phyloP scores from a whole-genome alignment of 352 stramenopile genomes.

The Globisporangium irregulare region DNA sequence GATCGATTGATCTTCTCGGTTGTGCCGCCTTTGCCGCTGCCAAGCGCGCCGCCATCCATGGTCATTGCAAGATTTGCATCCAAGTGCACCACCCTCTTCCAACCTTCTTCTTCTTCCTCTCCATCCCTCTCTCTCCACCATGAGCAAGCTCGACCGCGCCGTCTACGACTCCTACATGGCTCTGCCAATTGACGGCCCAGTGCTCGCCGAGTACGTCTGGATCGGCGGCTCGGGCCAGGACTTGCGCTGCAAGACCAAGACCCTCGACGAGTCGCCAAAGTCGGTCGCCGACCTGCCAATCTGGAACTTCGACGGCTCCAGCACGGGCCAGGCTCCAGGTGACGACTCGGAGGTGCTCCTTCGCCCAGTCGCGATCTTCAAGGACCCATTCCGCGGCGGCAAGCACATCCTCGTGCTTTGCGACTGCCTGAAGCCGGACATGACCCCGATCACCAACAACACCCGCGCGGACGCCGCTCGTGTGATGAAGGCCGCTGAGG shows the following conservation, averaged over 20 bases:
- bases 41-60: too few relatives aligned
- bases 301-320: slow-evolving; percentile 98
- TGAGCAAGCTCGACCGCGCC: slow-evolving; percentile 81
- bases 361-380: slow-evolving; percentile 91
- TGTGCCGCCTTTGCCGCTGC: too few relatives aligned
- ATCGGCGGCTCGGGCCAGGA: slow-evolving; percentile 92
- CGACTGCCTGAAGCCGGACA: slow-evolving; percentile 95
- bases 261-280: slow-evolving; percentile 68
- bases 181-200: slow-evolving; percentile 44
- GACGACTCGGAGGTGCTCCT: slow-evolving; percentile 97
- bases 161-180: slow-evolving; percentile 83
- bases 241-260: slow-evolving; percentile 94
- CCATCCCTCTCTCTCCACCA: slow-evolving; percentile 19
- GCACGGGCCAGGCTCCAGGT: slow-evolving; percentile 95
- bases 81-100: not conserved
- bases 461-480: slow-evolving; percentile 74
- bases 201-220: slow-evolving; percentile 95
- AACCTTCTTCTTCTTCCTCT: not conserved
- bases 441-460: slow-evolving; percentile 92
- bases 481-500: slow-evolving; percentile 64
- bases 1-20: not conserved
- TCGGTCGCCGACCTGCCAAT: slow-evolving; percentile 86
- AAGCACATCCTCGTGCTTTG: slow-evolving; percentile 97
- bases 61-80: slow-evolving; percentile 13
- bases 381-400: slow-evolving; percentile 94